Evolutionary conservation across 805 yeast genomes (phyloP).

Genomic region (Candida endomychidarum): DNA sequence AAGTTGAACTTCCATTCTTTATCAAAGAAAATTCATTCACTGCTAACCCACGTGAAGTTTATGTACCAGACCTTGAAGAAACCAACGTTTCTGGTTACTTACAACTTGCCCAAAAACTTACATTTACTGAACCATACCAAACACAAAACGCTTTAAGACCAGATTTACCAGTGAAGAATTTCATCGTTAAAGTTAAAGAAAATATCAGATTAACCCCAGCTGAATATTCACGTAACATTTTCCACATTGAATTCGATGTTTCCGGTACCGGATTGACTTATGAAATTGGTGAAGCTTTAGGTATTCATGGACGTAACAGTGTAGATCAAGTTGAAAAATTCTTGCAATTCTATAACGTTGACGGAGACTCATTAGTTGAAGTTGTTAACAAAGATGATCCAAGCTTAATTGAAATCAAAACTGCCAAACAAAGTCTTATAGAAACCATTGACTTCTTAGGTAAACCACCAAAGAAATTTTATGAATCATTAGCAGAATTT

Average conservation of each 20-base stretch:
- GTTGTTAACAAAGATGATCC: slow-evolving; percentile 68
- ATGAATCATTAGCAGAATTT: slow-evolving; percentile 73
- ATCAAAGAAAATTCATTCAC: slow-evolving; percentile 63
- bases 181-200: slow-evolving; percentile 84
- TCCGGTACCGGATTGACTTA: slow-evolving; percentile 88
- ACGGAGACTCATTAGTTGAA: slow-evolving; percentile 66
- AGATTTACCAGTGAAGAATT: slow-evolving; percentile 81
- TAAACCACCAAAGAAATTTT: slow-evolving; percentile 93
- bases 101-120: slow-evolving; percentile 65
- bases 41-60: slow-evolving; percentile 55
- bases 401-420: slow-evolving; percentile 63
- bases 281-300: slow-evolving; percentile 95
- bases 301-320: slow-evolving; percentile 88
- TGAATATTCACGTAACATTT: slow-evolving; percentile 90
- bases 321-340: slow-evolving; percentile 64
- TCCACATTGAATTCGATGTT: slow-evolving; percentile 93
- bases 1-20: slow-evolving; percentile 45
- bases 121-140: slow-evolving; percentile 79
- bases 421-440: slow-evolving; percentile 74
- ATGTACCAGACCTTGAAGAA: slow-evolving; percentile 37
- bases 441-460: slow-evolving; percentile 89
- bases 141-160: slow-evolving; percentile 71
- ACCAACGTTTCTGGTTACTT: slow-evolving; percentile 35
- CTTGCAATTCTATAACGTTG: slow-evolving; percentile 67
- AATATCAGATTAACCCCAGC: slow-evolving; percentile 88